phyloP scores from a whole-genome alignment of 1,284 basidiomycete species.

The Crepidotus sp. region DNA sequence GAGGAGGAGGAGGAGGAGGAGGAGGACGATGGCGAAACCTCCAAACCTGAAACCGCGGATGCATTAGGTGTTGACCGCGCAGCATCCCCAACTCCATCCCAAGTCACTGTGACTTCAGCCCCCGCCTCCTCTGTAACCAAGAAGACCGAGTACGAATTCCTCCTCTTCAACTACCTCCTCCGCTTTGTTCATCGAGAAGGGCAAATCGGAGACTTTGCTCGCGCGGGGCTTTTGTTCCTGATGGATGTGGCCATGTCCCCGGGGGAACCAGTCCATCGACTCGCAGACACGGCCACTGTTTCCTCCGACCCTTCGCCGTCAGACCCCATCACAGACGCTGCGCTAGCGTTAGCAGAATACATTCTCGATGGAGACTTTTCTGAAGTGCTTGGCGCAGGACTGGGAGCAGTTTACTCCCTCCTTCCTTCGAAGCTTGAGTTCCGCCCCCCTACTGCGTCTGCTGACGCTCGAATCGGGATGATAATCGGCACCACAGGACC shows the following conservation, averaged over 20 bases:
- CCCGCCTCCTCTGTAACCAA: slow-evolving; percentile 37
- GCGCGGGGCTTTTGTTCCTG: slow-evolving; percentile 85
- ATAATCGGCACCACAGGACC: slow-evolving; percentile 50
- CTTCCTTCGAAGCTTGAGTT: slow-evolving; percentile 83
- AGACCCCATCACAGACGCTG: slow-evolving; percentile 75
- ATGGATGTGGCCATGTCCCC: slow-evolving; percentile 92
- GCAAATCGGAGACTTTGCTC: slow-evolving; percentile 87
- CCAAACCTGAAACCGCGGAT: slow-evolving; percentile 12
- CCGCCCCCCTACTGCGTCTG: slow-evolving; percentile 35
- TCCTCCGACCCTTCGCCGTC: slow-evolving; percentile 25
- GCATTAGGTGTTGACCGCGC: slow-evolving; percentile 20
- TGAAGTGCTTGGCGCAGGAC: slow-evolving; percentile 88
- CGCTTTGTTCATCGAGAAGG: slow-evolving; percentile 95
- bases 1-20: slow-evolving; percentile 67
- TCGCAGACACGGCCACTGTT: slow-evolving; percentile 24
- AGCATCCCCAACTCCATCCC: slow-evolving; percentile 52
- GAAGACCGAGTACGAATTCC: slow-evolving; percentile 88
- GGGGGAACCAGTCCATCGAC: slow-evolving; percentile 38
- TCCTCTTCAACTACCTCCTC: slow-evolving; percentile 91
- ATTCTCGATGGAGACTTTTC: slow-evolving; percentile 95
- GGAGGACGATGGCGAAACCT: slow-evolving; percentile 32
- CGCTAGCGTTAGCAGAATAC: slow-evolving; percentile 82
- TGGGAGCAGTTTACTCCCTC: slow-evolving; percentile 89
- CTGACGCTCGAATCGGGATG: slow-evolving; percentile 42
- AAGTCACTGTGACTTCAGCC: slow-evolving; percentile 47